Percentiles rank a stretch among this genome's conserved stretches.
Conservation (phyloP, 139 green algal species). For the Coccomyxa sp. region DNA sequence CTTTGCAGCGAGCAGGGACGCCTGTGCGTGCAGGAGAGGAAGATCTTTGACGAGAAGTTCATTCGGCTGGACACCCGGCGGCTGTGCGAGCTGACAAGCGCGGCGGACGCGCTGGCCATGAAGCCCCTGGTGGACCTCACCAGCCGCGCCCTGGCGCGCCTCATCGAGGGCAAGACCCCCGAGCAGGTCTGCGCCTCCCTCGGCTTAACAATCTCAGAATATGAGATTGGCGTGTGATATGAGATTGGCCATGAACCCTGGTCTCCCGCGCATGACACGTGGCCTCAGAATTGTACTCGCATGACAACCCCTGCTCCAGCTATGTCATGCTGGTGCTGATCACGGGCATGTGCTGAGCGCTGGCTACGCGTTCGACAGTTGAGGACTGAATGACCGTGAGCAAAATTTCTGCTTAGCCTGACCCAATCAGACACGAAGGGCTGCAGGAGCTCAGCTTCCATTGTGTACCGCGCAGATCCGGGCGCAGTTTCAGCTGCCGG, state of each 20-base stretch:
- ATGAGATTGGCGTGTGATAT: too few species aligned
- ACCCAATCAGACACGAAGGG: too few species aligned
- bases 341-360: too few species aligned
- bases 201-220: not conserved
- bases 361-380: too few species aligned
- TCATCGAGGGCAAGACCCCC: conserved; percentile 55
- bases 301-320: too few species aligned
- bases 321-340: too few species aligned
- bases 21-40: conserved; percentile 58
- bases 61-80: conserved; percentile 50
- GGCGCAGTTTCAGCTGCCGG: conserved; percentile 61
- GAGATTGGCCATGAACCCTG: too few species aligned
- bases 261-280: too few species aligned
- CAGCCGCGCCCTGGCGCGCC: conserved; percentile 49
- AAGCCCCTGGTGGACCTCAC: conserved; percentile 63
- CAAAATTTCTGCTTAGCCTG: too few species aligned
- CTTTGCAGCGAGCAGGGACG: not conserved
- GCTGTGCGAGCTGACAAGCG: conserved; percentile 68
- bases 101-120: conserved; percentile 62
- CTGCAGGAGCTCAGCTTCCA: too few species aligned
- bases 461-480: conserved; percentile 53
- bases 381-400: too few species aligned
- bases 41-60: conserved; percentile 69
- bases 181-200: not conserved
- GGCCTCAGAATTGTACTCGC: too few species aligned